These are phyloP conservation scores for Cnidoscolus chayamansa DNA, from an alignment of 441 rosid genomes.

Conservation along the genomic window DNA sequence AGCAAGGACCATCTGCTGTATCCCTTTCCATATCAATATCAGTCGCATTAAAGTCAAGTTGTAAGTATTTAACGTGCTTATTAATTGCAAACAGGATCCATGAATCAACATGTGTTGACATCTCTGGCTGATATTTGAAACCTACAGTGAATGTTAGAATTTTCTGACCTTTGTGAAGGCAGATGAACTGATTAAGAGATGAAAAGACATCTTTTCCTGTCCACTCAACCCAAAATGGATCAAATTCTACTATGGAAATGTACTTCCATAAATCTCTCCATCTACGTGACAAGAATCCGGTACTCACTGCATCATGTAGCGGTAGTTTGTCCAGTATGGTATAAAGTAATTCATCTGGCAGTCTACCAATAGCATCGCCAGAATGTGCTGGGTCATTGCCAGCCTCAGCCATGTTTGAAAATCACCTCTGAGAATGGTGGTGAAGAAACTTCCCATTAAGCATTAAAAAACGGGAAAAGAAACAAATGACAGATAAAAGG, in stretches of 20 bases:
- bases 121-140: conserved; percentile 9
- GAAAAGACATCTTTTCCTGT: conserved; percentile 8
- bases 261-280: conserved; percentile 15
- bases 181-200: conserved; percentile 11
- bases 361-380: neutral
- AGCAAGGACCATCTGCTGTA: conserved; percentile 8
- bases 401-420: conserved; percentile 4
- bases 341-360: conserved; percentile 14
- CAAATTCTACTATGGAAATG: conserved; percentile 10
- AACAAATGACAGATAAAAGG: neutral
- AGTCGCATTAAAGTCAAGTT: conserved; percentile 3
- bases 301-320: conserved; percentile 5
- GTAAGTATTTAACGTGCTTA: conserved; percentile 3
- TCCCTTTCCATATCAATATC: neutral
- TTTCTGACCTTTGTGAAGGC: conserved; percentile 7
- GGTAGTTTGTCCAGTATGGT: conserved; percentile 6
- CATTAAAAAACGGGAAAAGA: neutral
- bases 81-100: conserved; percentile 13
- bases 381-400: neutral
- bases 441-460: neutral
- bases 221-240: conserved; percentile 10
- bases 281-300: conserved; percentile 10
- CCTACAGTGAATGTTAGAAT: neutral
- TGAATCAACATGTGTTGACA: conserved; percentile 6
- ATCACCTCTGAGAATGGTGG: neutral